phyloP scores from a whole-genome alignment of 1,139 yeast species.

The Kazachstania sp. region DNA sequence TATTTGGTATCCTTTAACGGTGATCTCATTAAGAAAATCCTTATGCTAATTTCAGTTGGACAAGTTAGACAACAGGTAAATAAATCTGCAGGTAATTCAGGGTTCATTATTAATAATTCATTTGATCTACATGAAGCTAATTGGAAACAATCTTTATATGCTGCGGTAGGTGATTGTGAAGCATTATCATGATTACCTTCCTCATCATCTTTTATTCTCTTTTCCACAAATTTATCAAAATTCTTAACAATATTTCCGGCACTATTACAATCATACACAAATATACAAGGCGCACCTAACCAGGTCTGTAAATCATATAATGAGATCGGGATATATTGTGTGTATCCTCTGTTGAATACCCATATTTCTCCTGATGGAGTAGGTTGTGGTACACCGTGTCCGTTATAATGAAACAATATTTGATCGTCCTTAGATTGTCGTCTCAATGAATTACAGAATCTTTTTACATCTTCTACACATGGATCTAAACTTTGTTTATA shows the following conservation, averaged over 20 bases:
- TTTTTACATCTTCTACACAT: constrained; percentile 87
- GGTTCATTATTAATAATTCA: constrained; percentile 86
- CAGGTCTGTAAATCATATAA: constrained; percentile 89
- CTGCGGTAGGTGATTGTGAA: constrained; percentile 48
- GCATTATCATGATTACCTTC: constrained; percentile 60
- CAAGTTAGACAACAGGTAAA: constrained; percentile 93
- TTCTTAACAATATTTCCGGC: constrained; percentile 92
- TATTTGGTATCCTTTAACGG: constrained; percentile 60
- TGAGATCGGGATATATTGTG: constrained; percentile 94
- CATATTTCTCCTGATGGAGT: constrained; percentile 97
- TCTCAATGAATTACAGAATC: constrained; percentile 82
- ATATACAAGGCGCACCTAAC: constrained; percentile 96
- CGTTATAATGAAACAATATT: constrained; percentile 87
- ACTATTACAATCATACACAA: constrained; percentile 88
- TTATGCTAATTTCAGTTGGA: constrained; percentile 89
- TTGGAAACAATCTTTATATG: constrained; percentile 80
- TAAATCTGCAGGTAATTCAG: constrained; percentile 90
- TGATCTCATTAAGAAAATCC: constrained; percentile 85
- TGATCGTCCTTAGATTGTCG: constrained; percentile 89
- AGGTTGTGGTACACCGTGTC: constrained; percentile 98
- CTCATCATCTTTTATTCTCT: constrained; percentile 80
- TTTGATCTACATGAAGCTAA: constrained; percentile 86
- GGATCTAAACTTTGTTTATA: constrained; percentile 91
- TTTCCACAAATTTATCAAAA: constrained; percentile 83
- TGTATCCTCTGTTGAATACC: constrained; percentile 95